These are phyloP conservation scores for Cyberlindnera subsufficiens DNA, from an alignment of 805 yeast species.

Conservation along the genomic window DNA sequence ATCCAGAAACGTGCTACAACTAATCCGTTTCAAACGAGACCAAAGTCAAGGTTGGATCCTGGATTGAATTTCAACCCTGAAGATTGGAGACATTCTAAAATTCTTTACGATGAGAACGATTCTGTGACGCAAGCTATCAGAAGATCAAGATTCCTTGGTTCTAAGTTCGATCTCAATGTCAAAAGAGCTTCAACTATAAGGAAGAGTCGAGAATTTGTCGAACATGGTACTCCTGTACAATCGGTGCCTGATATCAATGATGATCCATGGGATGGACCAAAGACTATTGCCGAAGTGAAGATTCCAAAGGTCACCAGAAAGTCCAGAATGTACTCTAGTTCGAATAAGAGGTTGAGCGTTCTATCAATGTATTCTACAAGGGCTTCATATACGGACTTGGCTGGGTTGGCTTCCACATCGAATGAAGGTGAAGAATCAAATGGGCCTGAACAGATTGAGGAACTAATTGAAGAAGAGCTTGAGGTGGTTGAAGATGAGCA, in stretches of 20 bases:
- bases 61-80: slow-evolving; percentile 27
- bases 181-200: slow-evolving; percentile 21
- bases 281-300: slow-evolving; percentile 53
- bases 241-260: slow-evolving; percentile 3
- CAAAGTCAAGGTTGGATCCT: slow-evolving; percentile 38
- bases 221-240: slow-evolving; percentile 3
- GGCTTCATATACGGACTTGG: slow-evolving; percentile 56
- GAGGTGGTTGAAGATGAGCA: background rate
- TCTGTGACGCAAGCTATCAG: slow-evolving; percentile 36
- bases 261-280: slow-evolving; percentile 30
- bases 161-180: slow-evolving; percentile 30
- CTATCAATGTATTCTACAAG: slow-evolving; percentile 65
- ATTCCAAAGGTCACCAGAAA: slow-evolving; percentile 70
- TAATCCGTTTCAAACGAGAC: slow-evolving; percentile 32
- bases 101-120: slow-evolving; percentile 19
- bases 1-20: slow-evolving; percentile 31
- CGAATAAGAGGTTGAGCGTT: slow-evolving; percentile 66
- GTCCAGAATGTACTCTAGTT: slow-evolving; percentile 54
- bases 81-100: slow-evolving; percentile 15
- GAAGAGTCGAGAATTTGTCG: slow-evolving; percentile 7
- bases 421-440: slow-evolving; percentile 27
- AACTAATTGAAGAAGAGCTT: background rate
- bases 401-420: slow-evolving; percentile 13
- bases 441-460: slow-evolving; percentile 7
- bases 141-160: slow-evolving; percentile 39